phyloP scores from a whole-genome alignment of 2,329 filamentous ascomycete species.

The Orbilia oligospora region DNA sequence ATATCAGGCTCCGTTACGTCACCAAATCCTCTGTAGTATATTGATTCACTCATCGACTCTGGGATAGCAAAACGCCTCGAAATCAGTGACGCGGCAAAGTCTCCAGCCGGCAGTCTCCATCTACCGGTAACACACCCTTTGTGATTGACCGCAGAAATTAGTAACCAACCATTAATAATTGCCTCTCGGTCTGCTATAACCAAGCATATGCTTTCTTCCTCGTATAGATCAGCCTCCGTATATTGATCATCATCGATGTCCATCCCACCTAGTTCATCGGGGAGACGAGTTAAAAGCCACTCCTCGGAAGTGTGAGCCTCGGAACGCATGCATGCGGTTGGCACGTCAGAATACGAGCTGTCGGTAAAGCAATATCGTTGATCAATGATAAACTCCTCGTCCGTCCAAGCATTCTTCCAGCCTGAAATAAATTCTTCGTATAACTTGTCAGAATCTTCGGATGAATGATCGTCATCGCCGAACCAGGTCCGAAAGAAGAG shows the following conservation, averaged over 20 bases:
- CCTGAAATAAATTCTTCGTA: slow-evolving; percentile 14
- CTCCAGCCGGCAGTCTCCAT: slow-evolving; percentile 10
- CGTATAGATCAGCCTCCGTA: background rate
- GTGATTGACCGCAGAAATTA: slow-evolving; percentile 1
- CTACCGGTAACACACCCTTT: slow-evolving; percentile 4
- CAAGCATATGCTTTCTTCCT: background rate
- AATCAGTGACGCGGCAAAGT: background rate
- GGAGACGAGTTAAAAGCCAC: slow-evolving; percentile 15
- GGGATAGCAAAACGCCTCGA: background rate
- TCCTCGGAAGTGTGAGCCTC: background rate
- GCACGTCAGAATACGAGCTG: background rate
- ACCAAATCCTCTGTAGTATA: background rate
- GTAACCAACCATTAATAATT: slow-evolving; percentile 13
- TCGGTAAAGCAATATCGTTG: slow-evolving; percentile 6
- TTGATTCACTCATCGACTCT: background rate
- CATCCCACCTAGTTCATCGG: background rate
- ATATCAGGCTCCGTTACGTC: background rate
- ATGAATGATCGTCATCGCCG: background rate
- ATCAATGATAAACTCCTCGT: background rate
- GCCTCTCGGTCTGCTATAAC: slow-evolving; percentile 8
- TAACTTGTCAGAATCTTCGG: background rate
- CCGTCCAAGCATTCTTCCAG: slow-evolving; percentile 7
- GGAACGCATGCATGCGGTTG: background rate
- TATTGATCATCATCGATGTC: background rate
- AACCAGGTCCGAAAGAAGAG: slow-evolving; percentile 21